Evolutionary conservation across 306 rosid species (phyloP).

Genomic region (Corylus americana): DNA sequence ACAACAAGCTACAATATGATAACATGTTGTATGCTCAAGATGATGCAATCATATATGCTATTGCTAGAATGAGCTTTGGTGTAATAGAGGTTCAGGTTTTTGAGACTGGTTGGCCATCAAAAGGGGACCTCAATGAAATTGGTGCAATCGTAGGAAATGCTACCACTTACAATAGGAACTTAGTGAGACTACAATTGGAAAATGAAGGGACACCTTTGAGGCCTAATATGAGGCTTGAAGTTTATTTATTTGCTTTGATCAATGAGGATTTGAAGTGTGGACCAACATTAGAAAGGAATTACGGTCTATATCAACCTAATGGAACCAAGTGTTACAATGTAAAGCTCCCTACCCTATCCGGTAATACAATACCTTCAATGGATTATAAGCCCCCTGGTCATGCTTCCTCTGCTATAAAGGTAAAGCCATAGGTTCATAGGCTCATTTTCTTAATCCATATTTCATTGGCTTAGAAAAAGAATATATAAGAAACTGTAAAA

Average conservation of each 20-base stretch:
- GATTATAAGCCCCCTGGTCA: constrained; percentile 44
- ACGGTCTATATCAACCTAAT: constrained; percentile 76
- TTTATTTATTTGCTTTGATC: too few species aligned
- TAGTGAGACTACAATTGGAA: constrained; percentile 69
- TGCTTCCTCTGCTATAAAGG: constrained; percentile 70
- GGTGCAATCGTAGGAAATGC: constrained; percentile 85
- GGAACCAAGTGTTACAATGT: constrained; percentile 82
- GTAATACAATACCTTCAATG: constrained; percentile 52
- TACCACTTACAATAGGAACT: constrained; percentile 67
- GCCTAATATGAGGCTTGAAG: too few species aligned
- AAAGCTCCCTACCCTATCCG: constrained; percentile 56
- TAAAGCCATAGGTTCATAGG: constrained; percentile 28
- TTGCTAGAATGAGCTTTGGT: constrained; percentile 67
- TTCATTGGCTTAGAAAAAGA: not conserved
- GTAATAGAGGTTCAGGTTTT: constrained; percentile 84
- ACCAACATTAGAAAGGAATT: too few species aligned
- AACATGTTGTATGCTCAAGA: constrained; percentile 97
- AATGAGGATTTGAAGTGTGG: too few species aligned
- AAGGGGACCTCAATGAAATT: constrained; percentile 27
- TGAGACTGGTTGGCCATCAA: constrained; percentile 60
- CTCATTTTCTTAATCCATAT: not conserved
- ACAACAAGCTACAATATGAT: constrained; percentile 69
- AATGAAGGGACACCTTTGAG: constrained; percentile 45
- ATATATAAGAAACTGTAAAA: not conserved
- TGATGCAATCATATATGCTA: constrained; percentile 78